These are phyloP conservation scores for Debaryomyces psychrophilus DNA, from an alignment of 1,139 yeast genomes.

Conservation along the genomic window DNA sequence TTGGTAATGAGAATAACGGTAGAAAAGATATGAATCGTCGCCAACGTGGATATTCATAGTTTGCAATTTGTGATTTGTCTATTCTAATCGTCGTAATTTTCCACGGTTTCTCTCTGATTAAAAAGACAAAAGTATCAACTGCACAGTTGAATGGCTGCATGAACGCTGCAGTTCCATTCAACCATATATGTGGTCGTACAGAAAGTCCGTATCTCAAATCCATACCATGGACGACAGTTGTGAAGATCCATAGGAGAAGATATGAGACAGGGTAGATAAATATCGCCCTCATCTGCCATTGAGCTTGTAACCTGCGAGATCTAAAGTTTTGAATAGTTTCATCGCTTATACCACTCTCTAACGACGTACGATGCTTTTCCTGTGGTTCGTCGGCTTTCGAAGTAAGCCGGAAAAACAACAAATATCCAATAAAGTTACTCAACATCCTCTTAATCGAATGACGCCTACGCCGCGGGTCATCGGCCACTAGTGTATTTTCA, in stretches of 20 bases:
- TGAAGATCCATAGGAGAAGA: conserved; percentile 76
- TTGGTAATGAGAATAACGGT: conserved; percentile 5
- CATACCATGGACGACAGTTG: conserved; percentile 67
- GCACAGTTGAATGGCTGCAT: conserved; percentile 82
- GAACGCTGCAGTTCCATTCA: conserved; percentile 67
- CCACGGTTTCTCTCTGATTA: conserved; percentile 82
- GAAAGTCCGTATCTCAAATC: conserved; percentile 53
- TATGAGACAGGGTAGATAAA: conserved; percentile 85
- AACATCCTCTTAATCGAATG: neutral
- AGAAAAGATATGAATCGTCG: conserved; percentile 6
- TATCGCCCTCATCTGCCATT: conserved; percentile 75
- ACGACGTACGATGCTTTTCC: neutral
- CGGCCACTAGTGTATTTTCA: neutral
- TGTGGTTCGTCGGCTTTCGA: neutral
- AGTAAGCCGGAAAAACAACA: neutral
- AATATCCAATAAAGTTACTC: neutral
- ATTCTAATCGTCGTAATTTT: conserved; percentile 18
- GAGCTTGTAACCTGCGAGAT: conserved; percentile 62
- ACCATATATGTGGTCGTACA: conserved; percentile 61
- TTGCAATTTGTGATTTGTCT: neutral
- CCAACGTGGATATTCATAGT: conserved; percentile 8
- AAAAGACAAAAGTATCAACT: conserved; percentile 74
- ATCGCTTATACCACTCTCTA: conserved; percentile 27
- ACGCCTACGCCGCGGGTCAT: neutral
- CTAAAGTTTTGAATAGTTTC: conserved; percentile 64